Evolutionary conservation across 1,139 yeast species (phyloP).

Genomic region (Sugiyamaella xylanicola): DNA sequence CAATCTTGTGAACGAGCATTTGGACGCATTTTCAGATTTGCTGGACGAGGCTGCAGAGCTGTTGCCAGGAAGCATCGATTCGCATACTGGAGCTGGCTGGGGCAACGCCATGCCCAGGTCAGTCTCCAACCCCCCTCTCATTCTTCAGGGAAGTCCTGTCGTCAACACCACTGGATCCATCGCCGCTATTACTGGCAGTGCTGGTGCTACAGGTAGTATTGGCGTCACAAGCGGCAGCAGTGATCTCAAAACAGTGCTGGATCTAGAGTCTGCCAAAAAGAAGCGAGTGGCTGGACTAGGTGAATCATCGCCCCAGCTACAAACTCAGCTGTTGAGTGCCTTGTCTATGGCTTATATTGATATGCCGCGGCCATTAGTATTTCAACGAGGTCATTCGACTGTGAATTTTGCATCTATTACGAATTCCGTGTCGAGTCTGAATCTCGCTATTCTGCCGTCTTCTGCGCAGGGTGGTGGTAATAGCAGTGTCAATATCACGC

Average conservation of each 20-base stretch:
- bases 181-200: neutral
- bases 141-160: slow-evolving; percentile 22
- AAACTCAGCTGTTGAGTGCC: slow-evolving; percentile 36
- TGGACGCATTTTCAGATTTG: slow-evolving; percentile 28
- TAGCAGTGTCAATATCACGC: slow-evolving; percentile 28
- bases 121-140: slow-evolving; percentile 41
- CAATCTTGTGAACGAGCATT: slow-evolving; percentile 27
- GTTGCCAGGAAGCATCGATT: slow-evolving; percentile 6
- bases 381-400: slow-evolving; percentile 10
- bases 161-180: slow-evolving; percentile 2
- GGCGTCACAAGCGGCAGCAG: neutral
- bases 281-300: slow-evolving; percentile 5
- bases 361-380: slow-evolving; percentile 14
- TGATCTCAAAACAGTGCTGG: neutral
- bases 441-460: slow-evolving; percentile 25
- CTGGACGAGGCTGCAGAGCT: slow-evolving; percentile 25
- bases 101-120: slow-evolving; percentile 19
- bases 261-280: neutral
- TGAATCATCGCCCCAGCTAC: slow-evolving; percentile 11
- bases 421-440: slow-evolving; percentile 30
- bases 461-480: slow-evolving; percentile 5
- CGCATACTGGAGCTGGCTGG: slow-evolving; percentile 7
- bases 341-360: slow-evolving; percentile 39
- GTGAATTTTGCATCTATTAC: slow-evolving; percentile 20
- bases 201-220: neutral